Percentiles rank a stretch among this genome's conserved stretches.
These are phyloP conservation scores for Phaeosphaeriaceae sp. DNA, from an alignment of 2,329 filamentous ascomycete species.

Conservation along the genomic window DNA sequence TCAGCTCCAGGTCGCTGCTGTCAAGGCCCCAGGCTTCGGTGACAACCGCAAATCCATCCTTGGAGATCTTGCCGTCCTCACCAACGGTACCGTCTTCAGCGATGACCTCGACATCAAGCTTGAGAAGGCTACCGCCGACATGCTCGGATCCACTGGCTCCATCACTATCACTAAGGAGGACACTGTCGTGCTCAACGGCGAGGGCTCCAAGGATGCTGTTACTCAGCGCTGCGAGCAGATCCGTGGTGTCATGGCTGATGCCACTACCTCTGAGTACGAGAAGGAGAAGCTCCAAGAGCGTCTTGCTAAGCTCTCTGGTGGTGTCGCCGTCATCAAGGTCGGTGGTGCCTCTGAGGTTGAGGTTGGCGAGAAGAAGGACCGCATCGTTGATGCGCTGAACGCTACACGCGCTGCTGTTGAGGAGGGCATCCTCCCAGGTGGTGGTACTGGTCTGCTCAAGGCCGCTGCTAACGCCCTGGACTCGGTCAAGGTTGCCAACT, in stretches of 20 bases:
- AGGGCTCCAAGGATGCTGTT: conserved; percentile 92
- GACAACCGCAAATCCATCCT: conserved; percentile 99
- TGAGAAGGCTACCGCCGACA: conserved; percentile 93
- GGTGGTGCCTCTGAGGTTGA: conserved; percentile 97
- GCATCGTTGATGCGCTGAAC: conserved; percentile 97
- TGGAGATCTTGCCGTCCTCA: conserved; percentile 92
- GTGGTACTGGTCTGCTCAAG: conserved; percentile 98
- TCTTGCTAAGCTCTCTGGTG: conserved; percentile 97
- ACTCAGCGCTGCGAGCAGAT: conserved; percentile 98
- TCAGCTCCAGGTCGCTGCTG: conserved; percentile 96
- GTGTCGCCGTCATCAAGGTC: conserved; percentile 99
- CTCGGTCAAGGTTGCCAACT: conserved; percentile 88
- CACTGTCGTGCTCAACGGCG: conserved; percentile 97
- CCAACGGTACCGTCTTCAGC: conserved; percentile 96
- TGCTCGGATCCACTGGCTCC: conserved; percentile 95
- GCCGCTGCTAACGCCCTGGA: conserved; percentile 87
- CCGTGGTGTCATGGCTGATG: conserved; percentile 92
- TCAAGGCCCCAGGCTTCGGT: conserved; percentile 99
- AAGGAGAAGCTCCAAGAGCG: conserved; percentile 99
- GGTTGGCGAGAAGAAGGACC: conserved; percentile 99
- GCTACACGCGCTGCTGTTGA: conserved; percentile 97
- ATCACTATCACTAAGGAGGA: conserved; percentile 99
- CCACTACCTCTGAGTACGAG: conserved; percentile 96
- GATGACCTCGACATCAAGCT: conserved; percentile 99
- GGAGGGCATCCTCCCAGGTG: conserved; percentile 98